phyloP scores from a whole-genome alignment of 768 basidiomycete species.

The Imleria badia region DNA sequence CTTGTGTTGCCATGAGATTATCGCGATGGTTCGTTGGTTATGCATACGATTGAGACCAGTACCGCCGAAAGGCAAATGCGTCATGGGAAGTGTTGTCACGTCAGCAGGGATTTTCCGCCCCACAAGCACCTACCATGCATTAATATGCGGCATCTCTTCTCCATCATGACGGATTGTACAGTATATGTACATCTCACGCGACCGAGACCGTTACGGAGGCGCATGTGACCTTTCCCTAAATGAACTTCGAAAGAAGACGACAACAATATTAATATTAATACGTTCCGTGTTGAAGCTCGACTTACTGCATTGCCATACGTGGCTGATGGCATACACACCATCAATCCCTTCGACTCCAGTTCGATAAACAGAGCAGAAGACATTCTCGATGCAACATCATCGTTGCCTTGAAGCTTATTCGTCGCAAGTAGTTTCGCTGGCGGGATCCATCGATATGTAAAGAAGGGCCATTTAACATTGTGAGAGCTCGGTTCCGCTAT shows the following conservation, averaged over 20 bases:
- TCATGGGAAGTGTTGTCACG: neutral
- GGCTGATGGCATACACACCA: neutral
- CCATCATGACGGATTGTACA: neutral
- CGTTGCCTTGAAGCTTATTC: neutral
- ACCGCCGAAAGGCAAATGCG: neutral
- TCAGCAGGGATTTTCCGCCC: neutral
- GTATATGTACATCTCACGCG: neutral
- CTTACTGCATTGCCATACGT: slow-evolving; percentile 6
- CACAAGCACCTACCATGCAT: neutral
- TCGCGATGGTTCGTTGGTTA: no score
- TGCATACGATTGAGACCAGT: no score
- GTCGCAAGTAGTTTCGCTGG: neutral
- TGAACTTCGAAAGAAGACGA: slow-evolving; percentile 15
- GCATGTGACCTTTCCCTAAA: neutral
- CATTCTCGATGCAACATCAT: neutral
- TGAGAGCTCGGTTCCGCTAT: slow-evolving; percentile 1
- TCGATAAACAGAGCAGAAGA: neutral
- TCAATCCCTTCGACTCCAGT: neutral
- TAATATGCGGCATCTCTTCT: neutral
- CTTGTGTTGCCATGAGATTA: no score
- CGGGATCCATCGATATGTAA: neutral
- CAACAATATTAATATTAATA: neutral
- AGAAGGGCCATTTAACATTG: neutral
- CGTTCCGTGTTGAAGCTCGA: slow-evolving; percentile 12
- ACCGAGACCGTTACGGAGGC: neutral